phyloP scores from a whole-genome alignment of 2,329 filamentous ascomycete genomes.

The Penicillium sp. region DNA sequence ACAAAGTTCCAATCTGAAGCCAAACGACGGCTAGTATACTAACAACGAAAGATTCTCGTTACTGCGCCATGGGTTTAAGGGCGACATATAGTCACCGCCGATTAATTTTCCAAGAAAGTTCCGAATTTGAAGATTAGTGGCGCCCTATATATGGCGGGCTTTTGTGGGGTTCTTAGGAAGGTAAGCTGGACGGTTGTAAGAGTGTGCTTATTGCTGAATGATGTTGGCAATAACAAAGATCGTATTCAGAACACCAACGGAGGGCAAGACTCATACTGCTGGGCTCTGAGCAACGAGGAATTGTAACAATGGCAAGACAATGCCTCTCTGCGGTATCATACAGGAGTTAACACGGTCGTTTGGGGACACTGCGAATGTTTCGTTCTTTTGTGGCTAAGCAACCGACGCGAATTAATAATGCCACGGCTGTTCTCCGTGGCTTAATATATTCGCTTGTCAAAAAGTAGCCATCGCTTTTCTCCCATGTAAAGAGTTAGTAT shows the following conservation, averaged over 20 bases:
- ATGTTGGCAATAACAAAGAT: constrained; percentile 16
- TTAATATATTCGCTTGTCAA: constrained; percentile 43
- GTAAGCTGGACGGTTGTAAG: too few relatives aligned
- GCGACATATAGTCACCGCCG: too few relatives aligned
- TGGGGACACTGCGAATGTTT: background rate
- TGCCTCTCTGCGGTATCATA: constrained; percentile 26
- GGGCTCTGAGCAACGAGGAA: constrained; percentile 20
- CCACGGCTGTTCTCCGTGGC: constrained; percentile 43
- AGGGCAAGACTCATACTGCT: constrained; percentile 18
- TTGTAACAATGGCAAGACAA: constrained; percentile 25
- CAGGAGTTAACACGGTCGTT: constrained; percentile 11
- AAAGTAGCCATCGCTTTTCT: constrained; percentile 33
- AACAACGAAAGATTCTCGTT: too few relatives aligned
- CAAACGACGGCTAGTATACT: too few relatives aligned
- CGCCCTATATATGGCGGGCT: too few relatives aligned
- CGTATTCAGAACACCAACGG: constrained; percentile 23
- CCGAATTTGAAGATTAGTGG: too few relatives aligned
- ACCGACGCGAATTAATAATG: constrained; percentile 43
- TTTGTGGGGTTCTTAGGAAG: too few relatives aligned
- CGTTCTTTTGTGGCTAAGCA: constrained; percentile 41
- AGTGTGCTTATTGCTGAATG: too few relatives aligned
- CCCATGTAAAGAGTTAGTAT: constrained; percentile 36
- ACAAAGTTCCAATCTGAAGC: too few relatives aligned
- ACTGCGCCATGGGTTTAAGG: too few relatives aligned
- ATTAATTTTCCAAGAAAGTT: too few relatives aligned